Base-by-base conservation (phyloP, 2,329 filamentous ascomycete genomes). In the Penicillium sp. region DNA sequence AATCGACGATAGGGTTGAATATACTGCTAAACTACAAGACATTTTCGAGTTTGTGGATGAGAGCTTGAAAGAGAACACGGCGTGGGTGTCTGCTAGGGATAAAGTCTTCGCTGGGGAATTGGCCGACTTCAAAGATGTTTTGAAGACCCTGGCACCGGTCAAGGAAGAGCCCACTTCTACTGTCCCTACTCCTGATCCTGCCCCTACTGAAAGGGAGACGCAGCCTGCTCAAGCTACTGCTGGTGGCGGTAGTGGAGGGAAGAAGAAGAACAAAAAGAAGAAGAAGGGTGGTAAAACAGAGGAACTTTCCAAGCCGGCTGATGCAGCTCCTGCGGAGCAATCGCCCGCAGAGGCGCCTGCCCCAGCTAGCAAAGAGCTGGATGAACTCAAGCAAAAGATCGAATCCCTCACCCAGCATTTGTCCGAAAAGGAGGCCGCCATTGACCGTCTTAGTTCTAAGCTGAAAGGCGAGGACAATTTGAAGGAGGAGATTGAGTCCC, bases 221-320 rank as follows among this genome's bases (percentile, higher is more conserved):
- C 68, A 67, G 52, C 47, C 63, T 23, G 45, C 62, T 19, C 57
- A 56, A 38, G 41, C 64, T 2, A 27, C 63, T 16, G 53, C 54
- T 4, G 57, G 66, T 19, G 64, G 66, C 31, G 50, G 66, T 11
- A 66, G 39, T 71, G 74, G 69, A 15, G 73, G 78, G 11, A 77
- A 77, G 58, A 93, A 92, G 76, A 95, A 91, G 75, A 95, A 92
- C 63, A 90, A 90, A 72, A 96, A 93, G 79, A 96, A 95, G 82
- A 89, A 87, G 75, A 93, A 92, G 79, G 85, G 84, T 19, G 84
- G 81, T 33, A 85, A 83, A 61, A 73, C 73, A 7, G 74, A 79
- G 9, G 73, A 76, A n/a, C 48, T 68, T 15, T 50, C 62, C 11
- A 68, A 71, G 60, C 51, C 67, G 52, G 53, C 63, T 8, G 63